Evolutionary conservation across 2,329 filamentous ascomycete genomes (phyloP).

Genomic region (Colletotrichum chrysophilum): DNA sequence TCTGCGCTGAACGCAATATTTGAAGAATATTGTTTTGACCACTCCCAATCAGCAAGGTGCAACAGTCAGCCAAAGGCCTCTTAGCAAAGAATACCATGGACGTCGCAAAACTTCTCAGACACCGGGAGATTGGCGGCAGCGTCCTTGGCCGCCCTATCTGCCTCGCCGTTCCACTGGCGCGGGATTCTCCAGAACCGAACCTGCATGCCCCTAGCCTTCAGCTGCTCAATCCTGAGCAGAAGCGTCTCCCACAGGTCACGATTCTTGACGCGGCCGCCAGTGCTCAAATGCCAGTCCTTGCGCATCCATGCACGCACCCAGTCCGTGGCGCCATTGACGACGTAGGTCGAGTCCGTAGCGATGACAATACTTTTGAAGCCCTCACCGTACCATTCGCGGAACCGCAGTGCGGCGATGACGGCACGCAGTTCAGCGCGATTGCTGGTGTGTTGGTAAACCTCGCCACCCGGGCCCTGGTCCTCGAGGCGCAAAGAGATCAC

Average conservation of each 20-base stretch:
- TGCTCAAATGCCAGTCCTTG: slow-evolving; percentile 47
- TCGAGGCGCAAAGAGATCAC: slow-evolving; percentile 43
- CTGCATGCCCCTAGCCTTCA: neutral
- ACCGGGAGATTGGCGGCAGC: slow-evolving; percentile 22
- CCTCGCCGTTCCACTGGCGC: slow-evolving; percentile 44
- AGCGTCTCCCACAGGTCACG: slow-evolving; percentile 57
- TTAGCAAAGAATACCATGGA: neutral
- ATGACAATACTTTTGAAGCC: slow-evolving; percentile 48
- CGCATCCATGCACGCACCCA: slow-evolving; percentile 48
- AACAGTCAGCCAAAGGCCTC: neutral
- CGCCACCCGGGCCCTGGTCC: slow-evolving; percentile 44
- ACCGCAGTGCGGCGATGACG: slow-evolving; percentile 53
- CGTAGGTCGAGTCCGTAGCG: slow-evolving; percentile 59
- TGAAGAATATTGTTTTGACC: neutral
- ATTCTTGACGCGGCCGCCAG: slow-evolving; percentile 47
- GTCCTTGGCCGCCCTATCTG: slow-evolving; percentile 44
- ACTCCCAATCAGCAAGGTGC: neutral
- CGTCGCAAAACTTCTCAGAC: neutral
- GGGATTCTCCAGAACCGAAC: slow-evolving; percentile 52
- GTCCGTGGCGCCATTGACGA: slow-evolving; percentile 47
- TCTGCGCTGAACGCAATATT: neutral
- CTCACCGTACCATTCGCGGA: slow-evolving; percentile 47
- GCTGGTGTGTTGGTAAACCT: slow-evolving; percentile 44
- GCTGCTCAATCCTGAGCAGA: slow-evolving; percentile 42
- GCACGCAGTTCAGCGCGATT: slow-evolving; percentile 63